Evolutionary conservation across 1,139 yeast species (phyloP), one percentile per base, ranked within the genome.

Genomic region (Yamadazyma songkhlaensis): DNA sequence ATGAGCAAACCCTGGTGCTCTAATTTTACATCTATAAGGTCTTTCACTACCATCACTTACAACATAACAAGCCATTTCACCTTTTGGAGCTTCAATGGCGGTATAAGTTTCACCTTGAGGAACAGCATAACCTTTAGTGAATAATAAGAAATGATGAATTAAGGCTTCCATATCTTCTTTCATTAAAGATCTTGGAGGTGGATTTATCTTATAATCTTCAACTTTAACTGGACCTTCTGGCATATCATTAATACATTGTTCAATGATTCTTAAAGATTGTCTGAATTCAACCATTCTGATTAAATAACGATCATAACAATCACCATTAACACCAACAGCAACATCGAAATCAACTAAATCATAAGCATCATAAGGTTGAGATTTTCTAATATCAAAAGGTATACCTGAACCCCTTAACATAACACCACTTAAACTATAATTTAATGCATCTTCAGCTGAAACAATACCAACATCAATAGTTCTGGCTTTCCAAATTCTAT

Each of bases 1-100:
- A 63, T 85, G 94, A 29, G 95, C 90, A 60, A 87, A 87, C 35
- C 96, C 96, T 37, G 96, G 96, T 14, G 95, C 90, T 69, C 96
- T 81, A 55, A 87, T 87, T 73, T 86, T 87, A 73, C 95, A 86
- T 68, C 90, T 79, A 70, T 87, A 87, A 29, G 96, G 96, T 64
- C 95, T 79, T 69, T 87, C 96, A 42, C 84, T 68, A 40, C 96
- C 96, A 62, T 87, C 96, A 48, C 90, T 80, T 42, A 87, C 95
- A 39, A 87, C 84, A 57, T 83, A 87, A 41, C 86, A 95, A 44
- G 85, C 96, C 95, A 87, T 85, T 67, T 87, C 96, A 57, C 96
- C 96, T 78, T 87, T 87, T 60, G 96, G 96, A 26, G 96, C 96
- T 68, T 87, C 96, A 50, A 87, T 87, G 41, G 88, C 94, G 38